Evolutionary conservation across 1,139 yeast species (phyloP).

Genomic region (Yamadazyma diddensiae): DNA sequence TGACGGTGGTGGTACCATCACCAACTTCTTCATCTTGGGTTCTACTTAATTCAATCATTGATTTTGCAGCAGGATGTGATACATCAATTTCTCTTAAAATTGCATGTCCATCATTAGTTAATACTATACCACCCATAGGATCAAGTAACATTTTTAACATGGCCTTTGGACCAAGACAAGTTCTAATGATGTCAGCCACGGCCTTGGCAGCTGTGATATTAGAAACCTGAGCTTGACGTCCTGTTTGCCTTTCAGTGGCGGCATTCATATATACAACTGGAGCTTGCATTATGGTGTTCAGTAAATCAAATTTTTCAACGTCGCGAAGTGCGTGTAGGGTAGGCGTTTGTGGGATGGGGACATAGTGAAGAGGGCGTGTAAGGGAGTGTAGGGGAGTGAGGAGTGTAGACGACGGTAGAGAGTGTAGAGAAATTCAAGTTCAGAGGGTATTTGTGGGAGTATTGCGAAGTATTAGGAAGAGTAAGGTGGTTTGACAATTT

Average conservation of each 20-base stretch:
- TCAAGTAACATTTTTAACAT: conserved; percentile 97
- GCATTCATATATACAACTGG: conserved; percentile 62
- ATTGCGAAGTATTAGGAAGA: no score
- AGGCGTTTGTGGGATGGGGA: no score
- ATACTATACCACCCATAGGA: conserved; percentile 98
- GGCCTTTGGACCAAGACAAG: conserved; percentile 99
- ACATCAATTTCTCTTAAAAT: conserved; percentile 86
- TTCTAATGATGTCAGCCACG: conserved; percentile 93
- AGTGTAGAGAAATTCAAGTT: no score
- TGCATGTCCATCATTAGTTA: conserved; percentile 98
- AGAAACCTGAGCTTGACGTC: conserved; percentile 95
- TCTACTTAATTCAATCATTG: conserved; percentile 95
- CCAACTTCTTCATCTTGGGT: conserved; percentile 99
- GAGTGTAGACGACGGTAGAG: no score
- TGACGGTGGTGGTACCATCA: conserved; percentile 96
- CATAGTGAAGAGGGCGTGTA: no score
- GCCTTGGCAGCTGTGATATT: conserved; percentile 99
- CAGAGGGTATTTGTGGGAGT: no score
- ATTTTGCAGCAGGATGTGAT: conserved; percentile 97
- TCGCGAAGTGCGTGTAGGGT: no score
- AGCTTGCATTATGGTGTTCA: conserved; percentile 40
- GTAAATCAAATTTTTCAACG: background rate
- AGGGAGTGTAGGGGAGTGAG: no score
- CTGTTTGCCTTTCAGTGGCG: conserved; percentile 89
- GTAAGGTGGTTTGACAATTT: no score